Conservation (phyloP, 2,329 filamentous ascomycete genomes). For the Exophiala sp. region DNA sequence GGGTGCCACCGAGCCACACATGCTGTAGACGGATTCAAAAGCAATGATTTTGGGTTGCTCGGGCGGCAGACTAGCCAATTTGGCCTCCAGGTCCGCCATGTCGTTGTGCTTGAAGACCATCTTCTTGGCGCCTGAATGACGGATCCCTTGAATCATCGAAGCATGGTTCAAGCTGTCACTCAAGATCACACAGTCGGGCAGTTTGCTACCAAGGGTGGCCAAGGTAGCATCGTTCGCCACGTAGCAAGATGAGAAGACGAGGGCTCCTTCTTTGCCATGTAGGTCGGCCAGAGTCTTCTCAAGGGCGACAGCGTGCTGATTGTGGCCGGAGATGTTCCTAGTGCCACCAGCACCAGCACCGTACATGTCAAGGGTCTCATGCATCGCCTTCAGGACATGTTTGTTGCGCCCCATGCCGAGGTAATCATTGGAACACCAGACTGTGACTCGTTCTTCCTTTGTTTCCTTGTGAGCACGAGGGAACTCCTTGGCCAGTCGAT, state of each 20-base stretch:
- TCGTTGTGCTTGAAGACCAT: slow-evolving; percentile 99
- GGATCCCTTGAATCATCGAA: slow-evolving; percentile 98
- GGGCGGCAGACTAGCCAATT: slow-evolving; percentile 78
- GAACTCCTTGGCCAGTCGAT: slow-evolving; percentile 91
- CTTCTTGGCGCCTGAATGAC: slow-evolving; percentile 94
- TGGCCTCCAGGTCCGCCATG: slow-evolving; percentile 82
- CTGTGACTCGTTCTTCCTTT: slow-evolving; percentile 79
- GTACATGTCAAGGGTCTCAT: slow-evolving; percentile 88
- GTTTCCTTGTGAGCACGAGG: slow-evolving; percentile 86
- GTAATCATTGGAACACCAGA: slow-evolving; percentile 99
- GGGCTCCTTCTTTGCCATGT: slow-evolving; percentile 82
- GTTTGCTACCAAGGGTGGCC: slow-evolving; percentile 90
- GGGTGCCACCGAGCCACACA: slow-evolving; percentile 95
- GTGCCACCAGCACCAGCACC: slow-evolving; percentile 93
- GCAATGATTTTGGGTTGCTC: slow-evolving; percentile 95
- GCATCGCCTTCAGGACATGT: slow-evolving; percentile 83
- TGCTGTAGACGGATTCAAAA: slow-evolving; percentile 98
- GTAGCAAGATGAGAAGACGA: slow-evolving; percentile 97
- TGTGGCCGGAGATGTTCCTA: slow-evolving; percentile 96
- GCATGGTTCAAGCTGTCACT: slow-evolving; percentile 97
- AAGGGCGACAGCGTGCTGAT: slow-evolving; percentile 81
- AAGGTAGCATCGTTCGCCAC: slow-evolving; percentile 97
- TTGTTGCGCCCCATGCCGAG: slow-evolving; percentile 94
- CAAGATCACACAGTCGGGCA: slow-evolving; percentile 95
- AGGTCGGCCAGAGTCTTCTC: slow-evolving; percentile 78